A percentile compares a stretch with the other conserved stretches of the same genome.
Conservation (phyloP, 352 stramenopile species). For the Pythium folliculosum region DNA sequence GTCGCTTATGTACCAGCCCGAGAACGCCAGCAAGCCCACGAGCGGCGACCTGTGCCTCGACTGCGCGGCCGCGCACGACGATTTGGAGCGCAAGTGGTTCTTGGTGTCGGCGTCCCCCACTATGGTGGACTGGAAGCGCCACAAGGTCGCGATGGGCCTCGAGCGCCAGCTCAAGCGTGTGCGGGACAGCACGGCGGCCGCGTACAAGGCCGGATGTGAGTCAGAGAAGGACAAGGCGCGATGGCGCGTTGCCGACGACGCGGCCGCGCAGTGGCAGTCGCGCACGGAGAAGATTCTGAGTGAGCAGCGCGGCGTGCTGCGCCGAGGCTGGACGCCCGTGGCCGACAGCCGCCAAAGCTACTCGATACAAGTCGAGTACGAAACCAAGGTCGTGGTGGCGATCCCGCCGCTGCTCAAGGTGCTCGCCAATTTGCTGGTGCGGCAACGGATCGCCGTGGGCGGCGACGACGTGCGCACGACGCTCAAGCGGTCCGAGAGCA, state of each 20-base stretch:
- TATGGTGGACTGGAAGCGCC: slow-evolving; percentile 10
- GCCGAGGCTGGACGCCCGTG: slow-evolving; percentile 7
- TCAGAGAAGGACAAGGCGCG: slow-evolving; percentile 9
- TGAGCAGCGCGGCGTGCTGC: slow-evolving; percentile 2
- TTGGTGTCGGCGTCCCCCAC: slow-evolving; percentile 10
- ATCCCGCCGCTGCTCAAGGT: slow-evolving; percentile 16
- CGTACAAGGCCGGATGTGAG: slow-evolving; percentile 5
- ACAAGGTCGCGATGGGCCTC: slow-evolving; percentile 7
- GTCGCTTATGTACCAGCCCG: slow-evolving; percentile 10
- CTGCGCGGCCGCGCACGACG: slow-evolving; percentile 8
- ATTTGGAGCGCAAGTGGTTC: slow-evolving; percentile 16
- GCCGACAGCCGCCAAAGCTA: slow-evolving; percentile 10
- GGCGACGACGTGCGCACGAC: not conserved
- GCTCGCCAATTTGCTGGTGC: slow-evolving; percentile 11
- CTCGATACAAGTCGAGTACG: not conserved
- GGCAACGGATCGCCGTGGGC: not conserved
- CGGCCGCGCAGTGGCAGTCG: slow-evolving; percentile 9
- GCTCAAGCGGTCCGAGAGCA: slow-evolving; percentile 3
- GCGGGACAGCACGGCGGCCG: not conserved
- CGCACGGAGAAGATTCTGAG: slow-evolving; percentile 6
- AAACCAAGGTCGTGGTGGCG: slow-evolving; percentile 6
- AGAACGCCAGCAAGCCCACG: not conserved
- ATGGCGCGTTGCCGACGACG: slow-evolving; percentile 2
- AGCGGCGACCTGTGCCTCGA: slow-evolving; percentile 10
- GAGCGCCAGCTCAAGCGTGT: slow-evolving; percentile 11